Evolutionary conservation across 306 rosid species (phyloP).

Genomic region (Vigna nakashimae): DNA sequence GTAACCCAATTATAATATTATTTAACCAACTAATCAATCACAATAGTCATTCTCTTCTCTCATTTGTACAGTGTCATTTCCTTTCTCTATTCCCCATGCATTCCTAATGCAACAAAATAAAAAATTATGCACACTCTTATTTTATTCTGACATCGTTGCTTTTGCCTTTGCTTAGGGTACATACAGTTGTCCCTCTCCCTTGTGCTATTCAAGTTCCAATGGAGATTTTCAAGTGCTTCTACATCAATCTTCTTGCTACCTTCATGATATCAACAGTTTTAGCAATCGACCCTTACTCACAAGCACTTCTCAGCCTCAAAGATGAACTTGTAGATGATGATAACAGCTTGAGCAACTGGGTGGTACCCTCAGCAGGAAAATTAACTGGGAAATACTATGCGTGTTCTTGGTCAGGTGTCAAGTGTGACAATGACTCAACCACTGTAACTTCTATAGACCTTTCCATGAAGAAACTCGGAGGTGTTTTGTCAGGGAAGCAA

Average conservation of each 20-base stretch:
- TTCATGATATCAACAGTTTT: constrained; percentile 53
- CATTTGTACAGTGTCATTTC: constrained; percentile 38
- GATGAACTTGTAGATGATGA: constrained; percentile 66
- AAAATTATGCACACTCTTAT: constrained; percentile 28
- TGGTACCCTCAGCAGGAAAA: constrained; percentile 51
- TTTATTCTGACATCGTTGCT: constrained; percentile 54
- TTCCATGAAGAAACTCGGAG: constrained; percentile 70
- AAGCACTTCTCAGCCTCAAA: constrained; percentile 80
- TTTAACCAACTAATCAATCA: constrained; percentile 54
- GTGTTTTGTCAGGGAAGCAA: constrained; percentile 70
- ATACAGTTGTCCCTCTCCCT: constrained; percentile 51
- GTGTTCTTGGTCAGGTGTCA: constrained; percentile 91
- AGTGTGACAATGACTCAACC: constrained; percentile 65
- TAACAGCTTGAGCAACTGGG: constrained; percentile 75
- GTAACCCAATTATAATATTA: constrained; percentile 57
- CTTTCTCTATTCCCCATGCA: constrained; percentile 95
- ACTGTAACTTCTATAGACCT: constrained; percentile 71
- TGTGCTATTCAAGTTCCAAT: constrained; percentile 65
- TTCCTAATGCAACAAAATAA: constrained; percentile 45
- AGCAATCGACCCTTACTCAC: constrained; percentile 70
- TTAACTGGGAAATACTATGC: constrained; percentile 58
- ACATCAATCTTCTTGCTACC: constrained; percentile 53
- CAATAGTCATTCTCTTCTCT: constrained; percentile 46
- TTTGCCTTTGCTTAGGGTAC: constrained; percentile 54
- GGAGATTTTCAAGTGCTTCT: constrained; percentile 66